Conservation (phyloP, 495 filamentous ascomycete species). For the Penicillium lividum region DNA sequence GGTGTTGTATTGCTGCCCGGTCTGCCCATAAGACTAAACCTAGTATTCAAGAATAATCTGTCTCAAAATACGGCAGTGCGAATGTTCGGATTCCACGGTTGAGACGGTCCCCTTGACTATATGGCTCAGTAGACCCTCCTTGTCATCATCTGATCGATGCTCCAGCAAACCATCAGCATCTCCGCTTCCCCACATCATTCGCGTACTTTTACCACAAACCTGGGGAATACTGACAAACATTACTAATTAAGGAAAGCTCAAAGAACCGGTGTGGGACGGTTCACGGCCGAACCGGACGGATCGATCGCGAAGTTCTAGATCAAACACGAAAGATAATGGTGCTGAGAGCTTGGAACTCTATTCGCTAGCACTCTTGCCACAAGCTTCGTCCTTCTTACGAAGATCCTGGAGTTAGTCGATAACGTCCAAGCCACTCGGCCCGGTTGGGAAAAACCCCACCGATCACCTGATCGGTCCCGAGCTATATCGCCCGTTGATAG, state of each 20-base stretch:
- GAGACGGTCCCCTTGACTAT: background rate
- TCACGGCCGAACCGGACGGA: constrained; percentile 11
- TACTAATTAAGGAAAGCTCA: constrained; percentile 8
- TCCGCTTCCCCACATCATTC: constrained; percentile 1
- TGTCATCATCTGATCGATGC: background rate
- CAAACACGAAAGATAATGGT: constrained; percentile 2
- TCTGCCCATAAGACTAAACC: background rate
- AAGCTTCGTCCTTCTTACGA: constrained; percentile 2
- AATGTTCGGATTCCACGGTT: background rate
- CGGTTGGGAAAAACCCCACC: constrained; percentile 17
- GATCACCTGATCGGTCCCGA: constrained; percentile 29
- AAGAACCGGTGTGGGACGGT: constrained; percentile 13
- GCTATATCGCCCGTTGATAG: constrained; percentile 22
- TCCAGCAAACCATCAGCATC: background rate
- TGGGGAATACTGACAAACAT: constrained; percentile 4
- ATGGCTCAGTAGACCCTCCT: background rate
- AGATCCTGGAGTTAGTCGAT: constrained; percentile 11
- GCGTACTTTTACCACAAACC: background rate
- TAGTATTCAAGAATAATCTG: background rate
- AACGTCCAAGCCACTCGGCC: constrained; percentile 26
- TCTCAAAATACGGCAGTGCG: background rate
- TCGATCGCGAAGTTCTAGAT: constrained; percentile 13
- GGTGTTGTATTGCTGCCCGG: background rate
- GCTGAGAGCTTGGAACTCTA: background rate
- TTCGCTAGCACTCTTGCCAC: constrained; percentile 14